Percentiles rank a stretch among this genome's conserved stretches.
Evolutionary conservation across 2,329 filamentous ascomycete species (phyloP).

Genomic region (Nemania diffusa): DNA sequence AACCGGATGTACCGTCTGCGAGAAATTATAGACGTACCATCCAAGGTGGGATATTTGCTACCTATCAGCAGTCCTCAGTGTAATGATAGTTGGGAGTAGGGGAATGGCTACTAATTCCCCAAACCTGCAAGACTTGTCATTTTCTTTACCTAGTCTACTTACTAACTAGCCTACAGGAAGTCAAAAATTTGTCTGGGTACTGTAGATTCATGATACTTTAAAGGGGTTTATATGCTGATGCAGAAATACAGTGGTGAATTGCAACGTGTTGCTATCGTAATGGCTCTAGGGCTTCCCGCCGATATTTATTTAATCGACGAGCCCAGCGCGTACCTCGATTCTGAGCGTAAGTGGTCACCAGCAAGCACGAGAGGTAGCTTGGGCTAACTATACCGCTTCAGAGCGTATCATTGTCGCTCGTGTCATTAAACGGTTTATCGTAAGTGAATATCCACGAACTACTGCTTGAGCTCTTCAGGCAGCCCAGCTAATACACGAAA

Average conservation of each 20-base stretch:
- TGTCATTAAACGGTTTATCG: slow-evolving; percentile 98
- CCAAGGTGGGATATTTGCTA: too few species aligned
- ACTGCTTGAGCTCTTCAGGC: neutral
- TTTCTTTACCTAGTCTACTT: neutral
- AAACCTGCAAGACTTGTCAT: neutral
- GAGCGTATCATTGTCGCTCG: slow-evolving; percentile 95
- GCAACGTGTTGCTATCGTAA: slow-evolving; percentile 97
- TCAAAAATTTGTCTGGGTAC: slow-evolving; percentile 88
- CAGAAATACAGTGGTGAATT: slow-evolving; percentile 80
- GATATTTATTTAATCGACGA: slow-evolving; percentile 99
- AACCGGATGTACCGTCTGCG: too few species aligned
- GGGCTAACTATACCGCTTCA: slow-evolving; percentile 3
- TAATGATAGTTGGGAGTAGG: too few species aligned
- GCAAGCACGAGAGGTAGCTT: neutral
- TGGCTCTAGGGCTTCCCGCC: slow-evolving; percentile 93
- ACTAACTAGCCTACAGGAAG: slow-evolving; percentile 64
- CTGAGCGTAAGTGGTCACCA: slow-evolving; percentile 25
- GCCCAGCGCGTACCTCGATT: slow-evolving; percentile 85
- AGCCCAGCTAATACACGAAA: slow-evolving; percentile 14
- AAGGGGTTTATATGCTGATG: slow-evolving; percentile 11
- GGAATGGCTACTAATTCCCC: too few species aligned
- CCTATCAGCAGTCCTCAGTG: too few species aligned
- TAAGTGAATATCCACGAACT: slow-evolving; percentile 1
- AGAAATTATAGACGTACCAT: neutral
- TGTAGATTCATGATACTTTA: neutral